Evolutionary conservation across 306 rosid genomes (phyloP), one percentile per base, ranked within the genome.

Genomic region (Lathyrus sativus): DNA sequence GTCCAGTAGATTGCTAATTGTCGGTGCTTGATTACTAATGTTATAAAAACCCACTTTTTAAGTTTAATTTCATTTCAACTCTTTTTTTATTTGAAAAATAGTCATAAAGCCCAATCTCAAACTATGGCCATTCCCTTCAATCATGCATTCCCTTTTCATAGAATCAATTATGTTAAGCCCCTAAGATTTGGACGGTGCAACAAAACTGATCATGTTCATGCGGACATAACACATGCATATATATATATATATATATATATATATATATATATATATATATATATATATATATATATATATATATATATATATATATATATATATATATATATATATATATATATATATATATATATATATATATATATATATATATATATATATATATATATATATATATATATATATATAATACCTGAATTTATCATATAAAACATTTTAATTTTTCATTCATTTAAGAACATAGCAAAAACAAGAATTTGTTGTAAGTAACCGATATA

Each of bases 171-270:
- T 17, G 26, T 17, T 62, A 50, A 49, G 69, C 55, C 1, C 15
- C 74, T 13, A 24, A 9, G 63, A 75, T 50, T 37, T 58, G 73
- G 53, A 75, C 22, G 58, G 56, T 58, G 79, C 66, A 8, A n/a
- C 15, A 79, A 59, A 72, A 72, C 69, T 70, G 53, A 75, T 72
- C n/a, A 41, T 62, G 55, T 26, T 22, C 8, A 72, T 72, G 70
- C 19, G 50, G 77, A 50, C 65, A 72, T 60, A 60, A 19, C 62
- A 72, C 38, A 51, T 19, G 31, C 58, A 19, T 19, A 1, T 19
- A n/a, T 19, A 0, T 19, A 19, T 19, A 19, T 19, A 19, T 19
- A 19, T 19, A 19, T 19, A 19, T 19, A 19, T 19, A 19, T 19
- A 19, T 19, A 0, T 19, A 19, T 19, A 19, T 19, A 19, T 19